These are phyloP conservation scores for Pythium sp. DNA, from an alignment of 352 stramenopile genomes.

Conservation along the genomic window DNA sequence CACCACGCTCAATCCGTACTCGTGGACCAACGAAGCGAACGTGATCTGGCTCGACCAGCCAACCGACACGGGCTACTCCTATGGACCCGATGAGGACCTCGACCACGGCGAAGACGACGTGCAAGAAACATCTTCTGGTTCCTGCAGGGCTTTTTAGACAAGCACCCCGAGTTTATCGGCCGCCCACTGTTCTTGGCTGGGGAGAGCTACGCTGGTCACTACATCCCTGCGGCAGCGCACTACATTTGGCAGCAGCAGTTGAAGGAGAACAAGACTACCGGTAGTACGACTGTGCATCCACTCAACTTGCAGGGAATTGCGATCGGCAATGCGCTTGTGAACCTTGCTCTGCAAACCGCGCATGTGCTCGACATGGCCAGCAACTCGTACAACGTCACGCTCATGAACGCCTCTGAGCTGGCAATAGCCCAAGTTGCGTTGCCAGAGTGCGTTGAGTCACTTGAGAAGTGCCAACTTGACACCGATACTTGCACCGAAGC, in stretches of 20 bases:
- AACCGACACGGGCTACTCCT: not conserved
- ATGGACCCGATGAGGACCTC: not conserved
- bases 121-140: slow-evolving; percentile 1
- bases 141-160: not conserved
- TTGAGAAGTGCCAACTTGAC: not conserved
- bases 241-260: not conserved
- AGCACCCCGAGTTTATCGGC: not conserved
- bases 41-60: not conserved
- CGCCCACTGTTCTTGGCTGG: not conserved
- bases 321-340: not conserved
- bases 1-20: not conserved
- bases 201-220: not conserved
- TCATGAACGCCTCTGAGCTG: not conserved
- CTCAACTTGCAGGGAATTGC: not conserved
- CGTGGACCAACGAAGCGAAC: not conserved
- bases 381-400: not conserved
- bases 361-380: not conserved
- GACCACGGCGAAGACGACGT: not conserved
- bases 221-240: not conserved
- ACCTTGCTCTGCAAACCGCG: not conserved
- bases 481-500: not conserved
- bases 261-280: not conserved
- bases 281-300: not conserved
- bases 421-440: not conserved
- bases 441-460: not conserved